phyloP scores from a whole-genome alignment of 352 stramenopile species.

The Globisporangium nodosum region DNA sequence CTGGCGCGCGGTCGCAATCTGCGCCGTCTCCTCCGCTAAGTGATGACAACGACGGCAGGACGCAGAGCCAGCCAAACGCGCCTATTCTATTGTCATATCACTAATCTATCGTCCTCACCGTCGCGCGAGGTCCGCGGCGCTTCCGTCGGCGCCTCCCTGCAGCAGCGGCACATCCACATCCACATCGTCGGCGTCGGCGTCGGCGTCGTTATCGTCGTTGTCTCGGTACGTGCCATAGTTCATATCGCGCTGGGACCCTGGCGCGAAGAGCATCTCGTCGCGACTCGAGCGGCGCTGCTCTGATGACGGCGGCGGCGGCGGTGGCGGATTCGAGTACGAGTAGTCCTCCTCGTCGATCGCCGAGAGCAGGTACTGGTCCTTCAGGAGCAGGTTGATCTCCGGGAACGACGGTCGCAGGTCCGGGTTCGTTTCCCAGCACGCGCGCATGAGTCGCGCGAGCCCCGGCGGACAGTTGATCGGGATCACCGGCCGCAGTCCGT shows the following conservation, averaged over 20 bases:
- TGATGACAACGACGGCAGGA: neutral
- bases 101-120: slow-evolving; percentile 14
- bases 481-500: slow-evolving; percentile 79
- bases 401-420: slow-evolving; percentile 68
- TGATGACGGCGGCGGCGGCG: slow-evolving; percentile 25
- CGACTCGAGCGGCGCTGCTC: slow-evolving; percentile 25
- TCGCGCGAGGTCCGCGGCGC: slow-evolving; percentile 13
- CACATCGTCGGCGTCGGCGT: neutral
- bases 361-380: slow-evolving; percentile 67
- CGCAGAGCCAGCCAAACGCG: slow-evolving; percentile 4
- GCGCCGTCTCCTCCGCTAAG: slow-evolving; percentile 45
- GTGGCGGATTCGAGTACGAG: slow-evolving; percentile 26
- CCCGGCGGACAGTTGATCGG: slow-evolving; percentile 73
- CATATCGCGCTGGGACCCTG: slow-evolving; percentile 10
- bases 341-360: slow-evolving; percentile 54
- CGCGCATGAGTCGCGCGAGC: slow-evolving; percentile 73
- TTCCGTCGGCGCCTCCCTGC: slow-evolving; percentile 16
- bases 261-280: slow-evolving; percentile 25
- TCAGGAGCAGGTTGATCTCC: slow-evolving; percentile 73
- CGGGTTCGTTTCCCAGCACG: slow-evolving; percentile 76
- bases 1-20: slow-evolving; percentile 54
- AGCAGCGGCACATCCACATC: slow-evolving; percentile 4
- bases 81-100: slow-evolving; percentile 18
- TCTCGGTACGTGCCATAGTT: slow-evolving; percentile 24
- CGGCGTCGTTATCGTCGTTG: slow-evolving; percentile 8